Conservation (phyloP, 140 eudicot species). For the Flaveria floridana region DNA sequence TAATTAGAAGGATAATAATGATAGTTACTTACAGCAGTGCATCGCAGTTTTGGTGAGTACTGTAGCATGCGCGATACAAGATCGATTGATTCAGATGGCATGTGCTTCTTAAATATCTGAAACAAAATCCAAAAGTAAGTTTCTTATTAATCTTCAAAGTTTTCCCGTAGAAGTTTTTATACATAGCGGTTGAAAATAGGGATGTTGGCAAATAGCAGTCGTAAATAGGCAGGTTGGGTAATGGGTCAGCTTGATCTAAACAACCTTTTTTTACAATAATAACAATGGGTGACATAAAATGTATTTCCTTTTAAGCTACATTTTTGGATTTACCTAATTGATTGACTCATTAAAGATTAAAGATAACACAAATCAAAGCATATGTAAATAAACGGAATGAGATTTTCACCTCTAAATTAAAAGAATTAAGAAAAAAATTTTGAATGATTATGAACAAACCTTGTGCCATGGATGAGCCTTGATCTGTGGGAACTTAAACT, state of each 20-base stretch:
- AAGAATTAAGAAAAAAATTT: background rate
- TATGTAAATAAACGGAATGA: background rate
- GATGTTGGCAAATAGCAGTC: background rate
- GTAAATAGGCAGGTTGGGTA: background rate
- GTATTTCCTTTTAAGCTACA: background rate
- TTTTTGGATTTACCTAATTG: background rate
- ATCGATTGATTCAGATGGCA: constrained; percentile 91
- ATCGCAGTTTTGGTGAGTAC: constrained; percentile 85
- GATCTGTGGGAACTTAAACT: constrained; percentile 92
- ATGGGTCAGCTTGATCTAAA: background rate
- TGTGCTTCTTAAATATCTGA: constrained; percentile 79
- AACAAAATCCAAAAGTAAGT: constrained; percentile 19
- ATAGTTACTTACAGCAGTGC: constrained; percentile 70
- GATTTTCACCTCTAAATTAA: background rate
- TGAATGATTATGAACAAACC: constrained; percentile 41
- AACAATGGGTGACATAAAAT: background rate
- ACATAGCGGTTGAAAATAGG: background rate
- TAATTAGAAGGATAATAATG: background rate
- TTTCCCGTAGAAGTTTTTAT: too few species aligned
- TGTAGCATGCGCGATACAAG: constrained; percentile 91
- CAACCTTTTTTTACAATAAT: background rate
- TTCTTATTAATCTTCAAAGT: background rate
- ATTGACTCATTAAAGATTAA: background rate
- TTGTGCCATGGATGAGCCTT: constrained; percentile 99
- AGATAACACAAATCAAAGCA: background rate